Evolutionary conservation across 2,329 filamentous ascomycete species (phyloP).

Genomic region (Falciphora oryzae): DNA sequence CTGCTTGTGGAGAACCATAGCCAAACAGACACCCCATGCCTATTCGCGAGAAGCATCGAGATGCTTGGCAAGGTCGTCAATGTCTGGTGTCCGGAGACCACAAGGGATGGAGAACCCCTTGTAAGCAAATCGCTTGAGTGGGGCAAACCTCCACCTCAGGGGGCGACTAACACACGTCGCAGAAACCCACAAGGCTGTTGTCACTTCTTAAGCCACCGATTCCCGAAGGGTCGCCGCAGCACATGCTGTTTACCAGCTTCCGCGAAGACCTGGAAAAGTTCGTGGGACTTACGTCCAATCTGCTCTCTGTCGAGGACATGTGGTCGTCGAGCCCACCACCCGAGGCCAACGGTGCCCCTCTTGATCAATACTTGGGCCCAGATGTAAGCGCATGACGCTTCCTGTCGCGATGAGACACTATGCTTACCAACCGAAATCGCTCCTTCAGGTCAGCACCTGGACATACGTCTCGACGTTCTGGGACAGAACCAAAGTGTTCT

Average conservation of each 20-base stretch:
- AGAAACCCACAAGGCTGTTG: not conserved
- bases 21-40: not conserved
- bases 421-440: no score
- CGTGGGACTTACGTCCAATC: not conserved
- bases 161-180: not conserved
- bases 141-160: no score
- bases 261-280: not conserved
- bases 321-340: not conserved
- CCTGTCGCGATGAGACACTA: no score
- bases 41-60: not conserved
- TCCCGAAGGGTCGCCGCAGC: not conserved
- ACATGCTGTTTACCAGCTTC: not conserved
- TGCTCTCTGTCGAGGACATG: not conserved
- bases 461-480: not conserved
- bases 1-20: not conserved
- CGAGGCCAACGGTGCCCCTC: not conserved
- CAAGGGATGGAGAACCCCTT: not conserved
- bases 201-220: not conserved
- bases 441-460: constrained; percentile 1
- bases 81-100: not conserved
- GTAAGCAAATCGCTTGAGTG: no score
- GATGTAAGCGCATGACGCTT: not conserved
- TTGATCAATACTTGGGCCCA: not conserved
- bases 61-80: not conserved
- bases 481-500: not conserved